A percentile compares a stretch with the other conserved stretches of the same genome.
phyloP scores from a whole-genome alignment of 139 green algal genomes.

The Chloropicon primus region DNA sequence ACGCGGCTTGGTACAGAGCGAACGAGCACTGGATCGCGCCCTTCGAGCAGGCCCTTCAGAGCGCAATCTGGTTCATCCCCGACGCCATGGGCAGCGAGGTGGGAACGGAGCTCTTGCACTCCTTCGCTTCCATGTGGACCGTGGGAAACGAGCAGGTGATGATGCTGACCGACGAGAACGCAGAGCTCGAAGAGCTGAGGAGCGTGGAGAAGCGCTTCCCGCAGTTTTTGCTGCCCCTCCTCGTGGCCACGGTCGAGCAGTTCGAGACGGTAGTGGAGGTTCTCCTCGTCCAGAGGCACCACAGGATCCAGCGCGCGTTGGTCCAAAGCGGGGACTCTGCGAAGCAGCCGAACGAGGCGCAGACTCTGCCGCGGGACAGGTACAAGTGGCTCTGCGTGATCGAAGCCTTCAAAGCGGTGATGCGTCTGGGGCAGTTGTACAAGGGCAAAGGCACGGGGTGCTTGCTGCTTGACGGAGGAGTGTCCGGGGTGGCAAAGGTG shows the following conservation, averaged over 20 bases:
- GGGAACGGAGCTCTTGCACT: not conserved
- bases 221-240: not conserved
- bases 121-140: not conserved
- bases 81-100: not conserved
- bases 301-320: too few species aligned
- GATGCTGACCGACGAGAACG: not conserved
- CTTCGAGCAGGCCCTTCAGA: not conserved
- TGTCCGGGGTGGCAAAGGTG: not conserved
- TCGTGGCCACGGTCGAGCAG: not conserved
- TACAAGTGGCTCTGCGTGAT: not conserved
- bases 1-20: not conserved
- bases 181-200: not conserved
- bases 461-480: not conserved
- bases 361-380: not conserved
- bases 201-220: not conserved
- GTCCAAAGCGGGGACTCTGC: too few species aligned
- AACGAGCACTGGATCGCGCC: not conserved
- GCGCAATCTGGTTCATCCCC: not conserved
- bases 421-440: not conserved
- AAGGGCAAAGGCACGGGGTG: not conserved
- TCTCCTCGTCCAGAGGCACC: not conserved
- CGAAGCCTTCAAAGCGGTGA: not conserved
- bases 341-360: too few species aligned
- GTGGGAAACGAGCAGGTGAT: not conserved
- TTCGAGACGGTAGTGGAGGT: not conserved